Evolutionary conservation across 352 stramenopile species (phyloP).

Genomic region (Plasmopara halstedii): DNA sequence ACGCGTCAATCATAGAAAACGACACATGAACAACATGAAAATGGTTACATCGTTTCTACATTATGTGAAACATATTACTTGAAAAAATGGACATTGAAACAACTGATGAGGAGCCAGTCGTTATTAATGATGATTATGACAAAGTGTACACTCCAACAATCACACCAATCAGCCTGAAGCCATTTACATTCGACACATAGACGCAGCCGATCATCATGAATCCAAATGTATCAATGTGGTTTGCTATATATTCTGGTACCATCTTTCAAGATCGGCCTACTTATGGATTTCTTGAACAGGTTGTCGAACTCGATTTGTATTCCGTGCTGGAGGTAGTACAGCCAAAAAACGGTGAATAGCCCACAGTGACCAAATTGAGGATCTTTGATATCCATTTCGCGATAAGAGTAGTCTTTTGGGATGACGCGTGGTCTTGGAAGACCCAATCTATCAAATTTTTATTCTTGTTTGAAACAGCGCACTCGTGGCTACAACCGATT

Average conservation of each 20-base stretch:
- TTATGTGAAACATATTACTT: too few species aligned
- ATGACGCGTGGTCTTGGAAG: slow-evolving; percentile 1
- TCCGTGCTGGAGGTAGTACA: slow-evolving; percentile 2
- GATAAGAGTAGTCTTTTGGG: slow-evolving; percentile 2
- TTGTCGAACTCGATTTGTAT: neutral
- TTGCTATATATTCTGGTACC: too few species aligned
- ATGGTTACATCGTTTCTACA: too few species aligned
- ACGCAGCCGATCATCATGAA: too few species aligned
- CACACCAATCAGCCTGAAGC: too few species aligned
- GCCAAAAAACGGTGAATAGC: neutral
- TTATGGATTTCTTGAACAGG: neutral
- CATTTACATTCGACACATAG: too few species aligned
- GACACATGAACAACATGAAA: too few species aligned
- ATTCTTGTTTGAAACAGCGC: too few species aligned
- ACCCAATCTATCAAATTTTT: slow-evolving; percentile 1
- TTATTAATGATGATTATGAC: slow-evolving; percentile 1
- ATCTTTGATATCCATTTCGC: slow-evolving; percentile 1
- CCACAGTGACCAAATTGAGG: slow-evolving; percentile 2
- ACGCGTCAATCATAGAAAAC: too few species aligned
- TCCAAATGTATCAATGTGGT: too few species aligned
- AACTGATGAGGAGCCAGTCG: slow-evolving; percentile 1
- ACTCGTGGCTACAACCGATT: too few species aligned
- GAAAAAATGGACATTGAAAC: neutral
- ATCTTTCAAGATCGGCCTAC: too few species aligned
- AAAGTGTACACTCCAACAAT: slow-evolving; percentile 1